Evolutionary conservation across 306 rosid species (phyloP).

Genomic region (Glycine latifolia): DNA sequence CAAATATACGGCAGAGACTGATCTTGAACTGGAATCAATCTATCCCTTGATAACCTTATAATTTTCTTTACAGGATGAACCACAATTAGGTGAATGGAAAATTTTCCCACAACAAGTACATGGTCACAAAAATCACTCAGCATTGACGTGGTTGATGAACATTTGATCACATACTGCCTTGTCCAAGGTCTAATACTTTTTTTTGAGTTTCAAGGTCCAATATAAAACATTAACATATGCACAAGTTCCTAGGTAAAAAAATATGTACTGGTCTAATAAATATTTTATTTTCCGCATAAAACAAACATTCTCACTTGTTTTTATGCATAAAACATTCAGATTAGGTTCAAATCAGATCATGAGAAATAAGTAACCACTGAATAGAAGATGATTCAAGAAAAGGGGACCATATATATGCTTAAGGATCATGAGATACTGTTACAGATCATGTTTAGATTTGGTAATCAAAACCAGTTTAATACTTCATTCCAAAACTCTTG

Average conservation of each 20-base stretch:
- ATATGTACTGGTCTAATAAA: background rate
- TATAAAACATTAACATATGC: background rate
- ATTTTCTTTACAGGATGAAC: background rate
- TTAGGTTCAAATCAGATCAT: constrained; percentile 14
- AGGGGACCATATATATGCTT: background rate
- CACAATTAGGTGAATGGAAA: background rate
- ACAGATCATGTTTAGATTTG: background rate
- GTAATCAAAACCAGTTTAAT: background rate
- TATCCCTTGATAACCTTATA: too few species aligned
- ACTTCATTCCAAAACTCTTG: background rate
- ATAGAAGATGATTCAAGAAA: constrained; percentile 17
- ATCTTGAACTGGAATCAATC: background rate
- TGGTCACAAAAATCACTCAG: background rate
- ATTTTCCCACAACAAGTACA: too few species aligned
- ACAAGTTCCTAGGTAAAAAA: background rate
- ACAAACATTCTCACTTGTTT: background rate
- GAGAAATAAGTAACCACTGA: background rate
- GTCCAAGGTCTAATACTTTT: too few species aligned
- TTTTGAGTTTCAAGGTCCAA: background rate
- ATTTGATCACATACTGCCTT: constrained; percentile 11
- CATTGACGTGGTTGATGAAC: background rate
- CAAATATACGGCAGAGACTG: background rate
- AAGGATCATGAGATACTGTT: background rate
- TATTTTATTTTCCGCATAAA: background rate
- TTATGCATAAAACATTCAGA: background rate